These are phyloP conservation scores for Phytophthora boehmeriae DNA, from an alignment of 352 stramenopile species.

Conservation along the genomic window DNA sequence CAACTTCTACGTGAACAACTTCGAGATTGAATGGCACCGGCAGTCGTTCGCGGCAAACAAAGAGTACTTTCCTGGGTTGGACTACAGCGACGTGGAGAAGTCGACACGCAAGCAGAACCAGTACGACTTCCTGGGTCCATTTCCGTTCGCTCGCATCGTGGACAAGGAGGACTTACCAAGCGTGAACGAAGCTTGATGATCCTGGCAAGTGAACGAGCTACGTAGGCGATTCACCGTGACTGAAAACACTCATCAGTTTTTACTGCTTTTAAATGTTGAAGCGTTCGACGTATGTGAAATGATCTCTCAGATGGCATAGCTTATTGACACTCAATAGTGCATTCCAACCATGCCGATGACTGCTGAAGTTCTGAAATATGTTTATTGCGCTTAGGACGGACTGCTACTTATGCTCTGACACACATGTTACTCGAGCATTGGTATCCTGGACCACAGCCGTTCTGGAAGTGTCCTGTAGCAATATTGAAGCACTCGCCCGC, in stretches of 20 bases:
- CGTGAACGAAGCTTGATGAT: slow-evolving; percentile 8
- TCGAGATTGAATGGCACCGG: slow-evolving; percentile 67
- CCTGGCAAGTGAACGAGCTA: background rate
- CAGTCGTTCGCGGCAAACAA: slow-evolving; percentile 73
- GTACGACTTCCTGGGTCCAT: slow-evolving; percentile 69
- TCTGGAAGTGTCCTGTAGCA: slow-evolving; percentile 31
- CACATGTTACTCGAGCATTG: slow-evolving; percentile 35
- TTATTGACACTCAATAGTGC: background rate
- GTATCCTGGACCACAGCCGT: slow-evolving; percentile 29
- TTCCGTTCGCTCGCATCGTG: slow-evolving; percentile 71
- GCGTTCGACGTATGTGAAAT: background rate
- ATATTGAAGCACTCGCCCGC: slow-evolving; percentile 36
- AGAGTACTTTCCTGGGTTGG: slow-evolving; percentile 45
- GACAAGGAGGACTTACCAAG: slow-evolving; percentile 39
- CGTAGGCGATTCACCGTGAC: too few species aligned
- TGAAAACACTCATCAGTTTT: too few species aligned
- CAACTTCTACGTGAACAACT: slow-evolving; percentile 79
- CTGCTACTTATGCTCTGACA: slow-evolving; percentile 25
- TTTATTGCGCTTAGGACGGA: slow-evolving; percentile 22
- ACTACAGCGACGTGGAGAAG: slow-evolving; percentile 65
- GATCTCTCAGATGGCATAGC: background rate
- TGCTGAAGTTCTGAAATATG: background rate
- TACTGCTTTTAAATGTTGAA: background rate
- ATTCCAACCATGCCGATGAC: background rate
- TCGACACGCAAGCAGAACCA: slow-evolving; percentile 71